Evolutionary conservation across 805 yeast genomes (phyloP), one percentile per base, ranked within the genome.

Genomic region (Tetrapisispora pingtungensis): DNA sequence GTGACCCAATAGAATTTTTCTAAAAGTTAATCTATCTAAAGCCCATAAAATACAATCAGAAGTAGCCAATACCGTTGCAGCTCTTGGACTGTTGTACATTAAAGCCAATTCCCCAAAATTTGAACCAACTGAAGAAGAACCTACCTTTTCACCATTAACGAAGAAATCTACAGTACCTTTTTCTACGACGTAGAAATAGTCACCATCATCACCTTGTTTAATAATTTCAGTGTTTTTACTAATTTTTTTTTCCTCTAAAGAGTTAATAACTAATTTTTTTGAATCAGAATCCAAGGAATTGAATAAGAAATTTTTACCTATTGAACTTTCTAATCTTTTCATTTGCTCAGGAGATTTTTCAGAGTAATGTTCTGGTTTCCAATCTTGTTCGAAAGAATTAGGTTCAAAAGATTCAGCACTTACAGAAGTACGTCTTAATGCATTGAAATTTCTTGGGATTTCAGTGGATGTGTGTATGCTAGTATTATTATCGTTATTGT

Each of bases 21-120:
- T 81, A 71, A 93, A 93, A 1, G 97, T 89, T 57, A 82, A 70
- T 59, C 98, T 78, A 67, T 93, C 98, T 54, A 93, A 73, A 2
- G 95, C 93, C 96, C 96, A 90, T 42, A 90, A 71, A 28, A 78
- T 77, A 56, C 82, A 74, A 48, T 83, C 86, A 7, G 84, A 72
- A 20, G 71, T 64, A 10, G 96, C 89, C 24, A 74, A 56, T 1
- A 85, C 97, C 1, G 97, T 87, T 10, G 97, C 97, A 7, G 97
- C 97, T 67, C 98, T 80, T 49, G 97, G 97, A 17, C 96, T 80
- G 64, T 93, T 90, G 70, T 93, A 90, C 96, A 93, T 88, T 56
- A 93, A 74, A 3, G 98, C 98, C 58, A 93, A 74, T 66, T 93
- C 98, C 60, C 98, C 98, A 66, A 93, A 93, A 37, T 90, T 81